Evolutionary conservation across 1,139 yeast species (phyloP), one percentile per base, ranked within the genome.

Genomic region (Ashbya aceris): DNA sequence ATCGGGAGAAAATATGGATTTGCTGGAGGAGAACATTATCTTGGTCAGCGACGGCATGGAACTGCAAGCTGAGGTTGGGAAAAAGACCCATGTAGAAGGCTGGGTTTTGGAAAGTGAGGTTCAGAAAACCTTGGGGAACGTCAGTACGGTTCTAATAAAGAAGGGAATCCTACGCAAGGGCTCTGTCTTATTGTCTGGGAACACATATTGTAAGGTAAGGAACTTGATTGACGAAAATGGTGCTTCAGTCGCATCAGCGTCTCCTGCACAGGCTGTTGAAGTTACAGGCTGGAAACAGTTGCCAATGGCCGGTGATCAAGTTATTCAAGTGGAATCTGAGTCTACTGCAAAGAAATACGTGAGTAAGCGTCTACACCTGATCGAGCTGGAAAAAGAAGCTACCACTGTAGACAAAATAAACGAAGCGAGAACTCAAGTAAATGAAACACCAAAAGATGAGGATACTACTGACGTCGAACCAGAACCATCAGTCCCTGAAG

Each of bases 241-340:
- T 2, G 79, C 78, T 49, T 45, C 67, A 1, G 65, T 87, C 10
- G 76, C 78, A 49, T 45, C 62, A 26, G 97, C 96, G 0, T 77
- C 77, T 0, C 97, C 99, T 0, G 83, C 96, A 0, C 80, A 84
- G 2, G 96, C 97, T 0, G 95, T 86, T 1, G 95, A 87, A 55
- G 71, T 91, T 5, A 74, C 87, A 64, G 98, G 99, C 0, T 91
- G 98, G 98, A 87, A 84, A 56, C 91, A 80, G 33, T 66, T 87
- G 37, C 98, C 98, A 0, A 84, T 77, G 40, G 93, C 95, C 14
- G 99, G 99, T 2, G 96, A 87, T 49, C 78, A 77, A 51, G 78
- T 84, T 1, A 61, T 91, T 7, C 83, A 86, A 57, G 95, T 94
- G 7, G 73, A 74, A 45, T 74, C 68, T 50, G 97, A 89, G 58